A percentile compares a stretch with the other conserved stretches of the same genome.
Evolutionary conservation across 129 eudicot species (phyloP).

Genomic region (Flaveria sonorensis): DNA sequence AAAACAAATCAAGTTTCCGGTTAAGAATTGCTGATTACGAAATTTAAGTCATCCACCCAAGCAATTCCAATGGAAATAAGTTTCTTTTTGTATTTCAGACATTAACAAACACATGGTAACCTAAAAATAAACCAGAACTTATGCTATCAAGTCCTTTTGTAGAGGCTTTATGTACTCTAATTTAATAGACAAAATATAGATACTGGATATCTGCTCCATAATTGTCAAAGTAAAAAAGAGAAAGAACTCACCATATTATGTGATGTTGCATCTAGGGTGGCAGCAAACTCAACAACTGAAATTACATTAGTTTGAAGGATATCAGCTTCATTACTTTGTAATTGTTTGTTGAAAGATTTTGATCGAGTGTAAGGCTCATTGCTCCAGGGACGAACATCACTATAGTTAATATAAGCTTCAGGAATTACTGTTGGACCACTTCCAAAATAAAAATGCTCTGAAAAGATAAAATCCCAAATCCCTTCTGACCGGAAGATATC

Average conservation of each 20-base stretch:
- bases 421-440: slow-evolving; percentile 49
- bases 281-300: slow-evolving; percentile 81
- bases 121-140: background rate
- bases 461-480: slow-evolving; percentile 92
- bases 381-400: slow-evolving; percentile 41
- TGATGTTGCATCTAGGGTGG: slow-evolving; percentile 64
- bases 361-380: slow-evolving; percentile 43
- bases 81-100: background rate
- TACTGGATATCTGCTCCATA: slow-evolving; percentile 23
- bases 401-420: slow-evolving; percentile 44
- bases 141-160: slow-evolving; percentile 14
- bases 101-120: slow-evolving; percentile 8
- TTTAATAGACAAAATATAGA: background rate
- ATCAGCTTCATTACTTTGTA: slow-evolving; percentile 41
- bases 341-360: slow-evolving; percentile 31
- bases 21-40: background rate
- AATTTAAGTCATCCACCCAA: background rate
- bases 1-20: slow-evolving; percentile 13
- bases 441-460: slow-evolving; percentile 86
- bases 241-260: slow-evolving; percentile 81
- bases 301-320: slow-evolving; percentile 72
- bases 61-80: background rate
- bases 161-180: slow-evolving; percentile 4
- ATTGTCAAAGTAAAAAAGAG: slow-evolving; percentile 4
- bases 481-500: slow-evolving; percentile 83